Percentiles rank a stretch among this genome's conserved stretches.
phyloP scores from a whole-genome alignment of 2,329 filamentous ascomycete genomes.

The Claviceps purpurea region DNA sequence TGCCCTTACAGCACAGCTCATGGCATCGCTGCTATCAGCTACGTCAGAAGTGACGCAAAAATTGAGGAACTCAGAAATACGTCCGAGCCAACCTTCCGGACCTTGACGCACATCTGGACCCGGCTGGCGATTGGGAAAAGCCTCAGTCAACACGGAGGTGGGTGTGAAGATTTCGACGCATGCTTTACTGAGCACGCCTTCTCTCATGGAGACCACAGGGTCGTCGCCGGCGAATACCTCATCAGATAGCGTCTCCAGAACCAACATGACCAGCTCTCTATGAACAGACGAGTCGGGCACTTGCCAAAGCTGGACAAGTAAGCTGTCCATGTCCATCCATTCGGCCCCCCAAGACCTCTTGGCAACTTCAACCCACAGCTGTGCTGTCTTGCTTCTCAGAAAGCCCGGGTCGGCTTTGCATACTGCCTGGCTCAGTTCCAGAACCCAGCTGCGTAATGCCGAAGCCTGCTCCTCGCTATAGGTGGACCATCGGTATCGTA shows the following conservation, averaged over 20 bases:
- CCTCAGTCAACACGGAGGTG: conserved; percentile 55
- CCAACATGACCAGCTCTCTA: conserved; percentile 76
- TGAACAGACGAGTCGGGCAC: conserved; percentile 45
- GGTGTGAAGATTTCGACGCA: conserved; percentile 93
- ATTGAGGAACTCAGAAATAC: conserved; percentile 60
- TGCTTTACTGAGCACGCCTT: conserved; percentile 72
- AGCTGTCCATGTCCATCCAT: conserved; percentile 88
- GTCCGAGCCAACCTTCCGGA: conserved; percentile 74
- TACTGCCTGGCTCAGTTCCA: conserved; percentile 63
- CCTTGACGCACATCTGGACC: conserved; percentile 60
- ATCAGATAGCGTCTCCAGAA: conserved; percentile 85
- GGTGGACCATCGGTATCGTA: conserved; percentile 71
- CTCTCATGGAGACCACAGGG: conserved; percentile 67
- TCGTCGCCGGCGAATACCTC: conserved; percentile 91
- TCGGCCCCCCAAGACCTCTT: conserved; percentile 87
- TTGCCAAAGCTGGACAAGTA: conserved; percentile 76
- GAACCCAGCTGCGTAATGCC: conserved; percentile 60
- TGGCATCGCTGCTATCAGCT: conserved; percentile 52
- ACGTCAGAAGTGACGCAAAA: conserved; percentile 57
- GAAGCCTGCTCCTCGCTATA: conserved; percentile 55
- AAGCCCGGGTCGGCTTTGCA: conserved; percentile 63
- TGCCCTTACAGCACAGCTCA: conserved; percentile 59
- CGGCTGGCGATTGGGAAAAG: conserved; percentile 59
- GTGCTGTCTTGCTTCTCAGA: conserved; percentile 82
- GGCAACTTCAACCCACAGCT: conserved; percentile 88